These are phyloP conservation scores for Neofusicoccum ribis DNA, from an alignment of 2,329 filamentous ascomycete species.

Conservation along the genomic window DNA sequence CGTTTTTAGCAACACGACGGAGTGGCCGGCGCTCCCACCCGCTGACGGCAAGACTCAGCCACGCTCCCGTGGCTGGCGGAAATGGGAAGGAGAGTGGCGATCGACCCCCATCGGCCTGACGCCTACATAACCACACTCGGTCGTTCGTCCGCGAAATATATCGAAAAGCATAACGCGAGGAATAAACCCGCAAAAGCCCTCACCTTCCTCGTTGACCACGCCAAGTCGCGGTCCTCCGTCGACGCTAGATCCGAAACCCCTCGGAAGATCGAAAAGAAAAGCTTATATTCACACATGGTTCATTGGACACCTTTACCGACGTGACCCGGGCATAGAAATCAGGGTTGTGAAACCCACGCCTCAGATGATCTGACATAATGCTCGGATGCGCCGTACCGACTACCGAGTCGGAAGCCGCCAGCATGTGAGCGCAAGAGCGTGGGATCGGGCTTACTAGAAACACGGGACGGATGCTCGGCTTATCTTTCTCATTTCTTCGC, in stretches of 20 bases:
- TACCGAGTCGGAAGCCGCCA: neutral
- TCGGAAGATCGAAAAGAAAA: neutral
- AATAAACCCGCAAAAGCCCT: neutral
- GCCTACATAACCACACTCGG: slow-evolving; percentile 17
- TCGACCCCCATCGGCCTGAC: slow-evolving; percentile 33
- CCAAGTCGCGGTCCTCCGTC: neutral
- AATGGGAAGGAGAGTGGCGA: slow-evolving; percentile 35
- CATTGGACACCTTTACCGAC: neutral
- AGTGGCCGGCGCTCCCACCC: neutral
- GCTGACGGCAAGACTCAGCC: neutral
- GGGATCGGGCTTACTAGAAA: neutral
- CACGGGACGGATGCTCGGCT: neutral
- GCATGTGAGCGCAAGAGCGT: neutral
- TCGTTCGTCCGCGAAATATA: neutral
- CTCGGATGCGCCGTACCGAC: neutral
- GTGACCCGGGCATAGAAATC: neutral
- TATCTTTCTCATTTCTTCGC: neutral
- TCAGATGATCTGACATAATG: neutral
- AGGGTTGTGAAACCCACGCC: slow-evolving; percentile 3
- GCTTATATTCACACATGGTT: neutral
- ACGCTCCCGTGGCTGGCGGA: slow-evolving; percentile 28
- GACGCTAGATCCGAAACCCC: neutral
- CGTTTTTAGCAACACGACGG: slow-evolving; percentile 15
- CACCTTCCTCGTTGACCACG: neutral
- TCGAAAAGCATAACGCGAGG: neutral